A percentile compares a stretch with the other conserved stretches of the same genome.
Evolutionary conservation across 1,284 basidiomycete species (phyloP).

Genomic region (Ganoderma resinaceum): DNA sequence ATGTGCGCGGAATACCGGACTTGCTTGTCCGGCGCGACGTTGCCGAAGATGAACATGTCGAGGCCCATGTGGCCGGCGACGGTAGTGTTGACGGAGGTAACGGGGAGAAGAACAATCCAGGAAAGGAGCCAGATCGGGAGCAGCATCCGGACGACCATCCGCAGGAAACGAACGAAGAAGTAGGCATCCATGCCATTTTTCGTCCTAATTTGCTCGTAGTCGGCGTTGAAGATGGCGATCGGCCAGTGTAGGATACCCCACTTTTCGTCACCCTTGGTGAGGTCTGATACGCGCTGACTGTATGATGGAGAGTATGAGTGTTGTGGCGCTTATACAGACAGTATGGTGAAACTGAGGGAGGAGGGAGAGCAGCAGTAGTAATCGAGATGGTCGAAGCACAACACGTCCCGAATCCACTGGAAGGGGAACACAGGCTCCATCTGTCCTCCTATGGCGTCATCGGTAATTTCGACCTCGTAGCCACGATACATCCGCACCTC

Average conservation of each 20-base stretch:
- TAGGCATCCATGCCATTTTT: conserved; percentile 94
- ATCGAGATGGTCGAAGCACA: no score
- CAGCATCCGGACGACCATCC: conserved; percentile 82
- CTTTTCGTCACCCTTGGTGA: conserved; percentile 40
- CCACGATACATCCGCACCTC: no score
- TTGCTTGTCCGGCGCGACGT: conserved; percentile 61
- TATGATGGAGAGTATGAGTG: background rate
- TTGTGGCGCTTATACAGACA: background rate
- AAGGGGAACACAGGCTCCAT: no score
- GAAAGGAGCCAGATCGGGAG: conserved; percentile 84
- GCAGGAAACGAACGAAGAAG: conserved; percentile 90
- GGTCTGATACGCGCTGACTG: conserved; percentile 62
- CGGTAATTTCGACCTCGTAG: no score
- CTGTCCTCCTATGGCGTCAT: no score
- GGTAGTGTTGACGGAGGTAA: conserved; percentile 64
- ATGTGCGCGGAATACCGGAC: conserved; percentile 80
- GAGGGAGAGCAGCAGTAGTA: background rate
- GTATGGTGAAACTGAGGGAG: background rate
- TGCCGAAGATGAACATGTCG: conserved; percentile 84
- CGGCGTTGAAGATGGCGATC: conserved; percentile 57
- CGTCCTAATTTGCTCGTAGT: conserved; percentile 67
- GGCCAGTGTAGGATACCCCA: conserved; percentile 63
- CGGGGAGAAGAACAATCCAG: conserved; percentile 75
- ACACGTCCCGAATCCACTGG: no score
- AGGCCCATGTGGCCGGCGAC: conserved; percentile 64